Evolutionary conservation across 2,329 filamentous ascomycete genomes (phyloP), one percentile per base, ranked within the genome.

Genomic region (Diaporthe ampelina): DNA sequence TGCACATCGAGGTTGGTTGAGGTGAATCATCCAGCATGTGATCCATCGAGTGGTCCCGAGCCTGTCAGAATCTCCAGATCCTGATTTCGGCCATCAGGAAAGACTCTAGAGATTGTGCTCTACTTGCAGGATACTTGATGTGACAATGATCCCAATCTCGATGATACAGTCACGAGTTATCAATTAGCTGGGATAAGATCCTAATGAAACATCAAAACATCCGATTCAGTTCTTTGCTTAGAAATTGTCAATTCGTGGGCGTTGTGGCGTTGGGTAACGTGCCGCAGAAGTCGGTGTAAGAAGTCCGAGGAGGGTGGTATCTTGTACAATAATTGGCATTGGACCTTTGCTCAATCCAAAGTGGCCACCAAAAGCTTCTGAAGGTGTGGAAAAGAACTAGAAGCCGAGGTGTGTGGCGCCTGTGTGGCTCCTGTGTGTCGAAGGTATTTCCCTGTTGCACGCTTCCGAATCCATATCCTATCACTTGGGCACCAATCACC

Each of bases 191-290:
- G 56, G 56, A 58, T 58, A 11, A 4, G 56, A 58, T 58, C 32
- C 56, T 58, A 21, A 37, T 58, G 56, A 58, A 58, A 37, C 10
- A 58, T 58, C 56, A 37, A 9, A 58, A 37, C 29, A 37, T 58
- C 56, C 56, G 21, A 58, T 58, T 37, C 29, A 37, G 56, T 37
- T 21, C 56, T 58, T 58, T 21, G 9, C 10, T 13, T 37, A 37
- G 56, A 29, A 35, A n/a, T 58, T 58, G 56, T 58, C 56, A 58
- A 58, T 58, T 58, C 56, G 56, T 58, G 56, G 56, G 56, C 56
- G 56, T n/a, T 17, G 56, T 58, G 56, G 29, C 56, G 56, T 58
- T 37, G 10, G 56, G 29, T 37, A 58, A 58, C 29, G 56, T 58
- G 29, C 56, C 29, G 9, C 56, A 2, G 3, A 58, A 37, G 56